These are phyloP conservation scores for Antitrichia curtipendula DNA, from an alignment of 225 moss, liverwort and hornwort genomes.

Conservation along the genomic window DNA sequence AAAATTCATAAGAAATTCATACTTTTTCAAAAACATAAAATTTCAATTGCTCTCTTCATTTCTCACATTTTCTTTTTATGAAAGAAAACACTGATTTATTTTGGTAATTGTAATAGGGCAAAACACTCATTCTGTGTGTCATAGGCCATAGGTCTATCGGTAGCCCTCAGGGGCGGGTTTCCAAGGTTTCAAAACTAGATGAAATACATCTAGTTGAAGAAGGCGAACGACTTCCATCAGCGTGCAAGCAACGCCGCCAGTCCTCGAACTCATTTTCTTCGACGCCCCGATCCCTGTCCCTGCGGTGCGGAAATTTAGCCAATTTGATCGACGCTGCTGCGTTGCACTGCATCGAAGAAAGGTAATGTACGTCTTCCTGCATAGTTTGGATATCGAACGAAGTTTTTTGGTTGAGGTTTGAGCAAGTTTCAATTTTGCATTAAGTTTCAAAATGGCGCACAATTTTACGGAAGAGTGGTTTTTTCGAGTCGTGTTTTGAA, in stretches of 20 bases:
- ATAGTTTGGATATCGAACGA: background rate
- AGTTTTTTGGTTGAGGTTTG: background rate
- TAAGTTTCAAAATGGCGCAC: background rate
- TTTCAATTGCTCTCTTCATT: no score
- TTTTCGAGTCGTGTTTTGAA: background rate
- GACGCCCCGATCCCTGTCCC: background rate
- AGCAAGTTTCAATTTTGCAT: background rate
- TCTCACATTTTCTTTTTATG: no score
- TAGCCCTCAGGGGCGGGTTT: no score
- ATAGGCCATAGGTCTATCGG: no score
- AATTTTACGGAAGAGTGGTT: background rate
- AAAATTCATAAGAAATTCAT: no score
- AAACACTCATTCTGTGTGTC: no score
- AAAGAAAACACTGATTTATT: no score
- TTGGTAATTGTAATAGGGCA: no score
- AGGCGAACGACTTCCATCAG: background rate
- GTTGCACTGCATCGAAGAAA: background rate
- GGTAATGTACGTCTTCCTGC: background rate
- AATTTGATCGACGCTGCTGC: background rate
- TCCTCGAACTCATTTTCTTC: background rate
- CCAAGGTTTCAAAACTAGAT: background rate
- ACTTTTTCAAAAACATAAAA: no score
- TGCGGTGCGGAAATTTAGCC: background rate
- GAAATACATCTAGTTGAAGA: background rate
- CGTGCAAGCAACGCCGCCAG: background rate